These are phyloP conservation scores for Petunia secreta DNA, from an alignment of 257 asterid genomes.

Conservation along the genomic window DNA sequence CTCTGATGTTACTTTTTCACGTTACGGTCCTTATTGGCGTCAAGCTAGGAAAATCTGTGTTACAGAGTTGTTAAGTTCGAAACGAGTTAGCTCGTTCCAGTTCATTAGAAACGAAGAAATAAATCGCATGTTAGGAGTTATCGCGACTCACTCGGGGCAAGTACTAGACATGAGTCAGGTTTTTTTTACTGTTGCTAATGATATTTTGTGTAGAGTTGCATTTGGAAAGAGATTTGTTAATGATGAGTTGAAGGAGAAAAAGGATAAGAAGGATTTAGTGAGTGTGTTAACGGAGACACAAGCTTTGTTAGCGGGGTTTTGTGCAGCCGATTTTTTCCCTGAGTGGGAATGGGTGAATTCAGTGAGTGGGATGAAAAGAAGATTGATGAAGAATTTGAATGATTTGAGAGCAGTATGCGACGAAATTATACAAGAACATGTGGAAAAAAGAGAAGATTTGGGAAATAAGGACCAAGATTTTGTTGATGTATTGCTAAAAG, in stretches of 20 bases:
- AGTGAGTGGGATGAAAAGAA: conserved; percentile 42
- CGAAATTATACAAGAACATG: conserved; percentile 40
- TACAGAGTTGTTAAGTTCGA: conserved; percentile 39
- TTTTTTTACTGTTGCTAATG: conserved; percentile 35
- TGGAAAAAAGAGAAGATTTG: background rate
- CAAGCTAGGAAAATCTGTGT: conserved; percentile 44
- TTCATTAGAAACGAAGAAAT: conserved; percentile 40
- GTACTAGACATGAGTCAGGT: conserved; percentile 39
- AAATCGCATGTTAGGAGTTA: conserved; percentile 30
- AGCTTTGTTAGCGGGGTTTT: conserved; percentile 42
- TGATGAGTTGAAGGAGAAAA: background rate
- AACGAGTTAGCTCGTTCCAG: conserved; percentile 40
- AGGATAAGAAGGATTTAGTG: conserved; percentile 32
- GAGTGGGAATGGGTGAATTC: conserved; percentile 44
- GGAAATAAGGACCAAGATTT: conserved; percentile 33
- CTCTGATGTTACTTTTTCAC: conserved; percentile 46
- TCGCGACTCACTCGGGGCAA: conserved; percentile 2
- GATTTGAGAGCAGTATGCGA: conserved; percentile 45
- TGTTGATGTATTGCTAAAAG: conserved; percentile 43
- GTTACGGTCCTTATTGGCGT: conserved; percentile 51
- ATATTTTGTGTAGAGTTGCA: conserved; percentile 43
- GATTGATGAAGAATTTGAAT: conserved; percentile 41
- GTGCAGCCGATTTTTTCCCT: conserved; percentile 44
- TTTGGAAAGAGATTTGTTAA: conserved; percentile 42
- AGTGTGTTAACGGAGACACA: conserved; percentile 47